Base-by-base conservation (phyloP, 306 rosid species). In the Elaeagnus macrophylla region DNA sequence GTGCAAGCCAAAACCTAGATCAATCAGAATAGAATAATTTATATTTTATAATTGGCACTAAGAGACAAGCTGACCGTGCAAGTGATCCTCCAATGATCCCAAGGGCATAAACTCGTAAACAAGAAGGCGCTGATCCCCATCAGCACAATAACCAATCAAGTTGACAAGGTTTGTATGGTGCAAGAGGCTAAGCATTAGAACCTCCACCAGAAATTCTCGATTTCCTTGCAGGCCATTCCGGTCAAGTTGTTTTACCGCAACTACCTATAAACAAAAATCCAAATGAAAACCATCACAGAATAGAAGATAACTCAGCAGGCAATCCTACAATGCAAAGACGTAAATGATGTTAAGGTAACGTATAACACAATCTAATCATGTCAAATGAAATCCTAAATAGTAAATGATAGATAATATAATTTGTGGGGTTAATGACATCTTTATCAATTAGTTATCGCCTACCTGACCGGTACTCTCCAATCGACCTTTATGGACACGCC, bases 81-180 rank as follows among this genome's bases (percentile, higher is more conserved):
- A 77, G 76, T 93, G 99, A 76, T 93, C 99, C 86, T 93, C 99
- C 88, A 93, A 72, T 57, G 99, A 93, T 17, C 99, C 99, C 95
- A 93, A 59, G n/a, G 99, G 99, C 99, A 93, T 87, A 67, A 78
- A 85, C 55, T 89, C 94, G 32, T 89, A 83, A 57, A 89, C 97
- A 59, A 89, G 88, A 17, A 89, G 83, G 46, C 97, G 76, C 44
- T 85, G 89, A 51, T 89, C 85, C 40, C 94, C 86, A 42, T 85
- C 89, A 12, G 85, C 89, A 58, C 97, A 93, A 68, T 93, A 93
- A 55, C 99, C 99, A 17, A 93, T 93, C 62, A 93, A 79, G 75
- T 84, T 93, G 71, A 93, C 99, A 62, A 93, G 99, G 76, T 93
- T 93, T 25, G 89, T 70, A 65, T 93, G 99, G 75, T 93, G 99